Evolutionary conservation across 192 early-diverging fungal species (phyloP).

Genomic region (Entophlyctis luteolus): DNA sequence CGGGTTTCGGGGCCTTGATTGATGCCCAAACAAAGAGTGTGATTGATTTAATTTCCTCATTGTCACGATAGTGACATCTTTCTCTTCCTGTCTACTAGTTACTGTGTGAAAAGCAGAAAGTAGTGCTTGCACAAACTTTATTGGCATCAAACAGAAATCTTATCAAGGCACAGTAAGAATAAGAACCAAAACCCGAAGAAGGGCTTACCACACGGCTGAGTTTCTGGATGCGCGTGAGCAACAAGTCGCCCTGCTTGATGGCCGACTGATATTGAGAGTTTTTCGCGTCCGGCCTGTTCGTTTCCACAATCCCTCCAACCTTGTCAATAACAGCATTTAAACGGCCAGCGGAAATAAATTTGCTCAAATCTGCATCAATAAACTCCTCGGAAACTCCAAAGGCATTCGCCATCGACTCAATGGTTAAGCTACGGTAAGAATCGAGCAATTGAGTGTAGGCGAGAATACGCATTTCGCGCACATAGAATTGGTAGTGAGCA

Average conservation of each 20-base stretch:
- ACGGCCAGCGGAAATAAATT: constrained; percentile 91
- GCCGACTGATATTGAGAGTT: constrained; percentile 96
- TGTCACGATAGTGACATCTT: no score
- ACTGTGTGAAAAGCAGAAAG: no score
- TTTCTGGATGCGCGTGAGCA: constrained; percentile 95
- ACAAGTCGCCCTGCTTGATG: constrained; percentile 93
- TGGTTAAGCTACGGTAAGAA: constrained; percentile 87
- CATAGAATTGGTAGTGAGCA: constrained; percentile 87
- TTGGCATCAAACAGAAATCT: no score
- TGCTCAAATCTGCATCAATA: constrained; percentile 90
- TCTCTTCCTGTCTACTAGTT: no score
- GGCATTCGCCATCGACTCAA: constrained; percentile 92
- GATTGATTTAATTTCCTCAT: no score
- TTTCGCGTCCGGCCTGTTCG: constrained; percentile 96
- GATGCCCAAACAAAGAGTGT: no score
- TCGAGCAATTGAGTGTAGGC: constrained; percentile 94
- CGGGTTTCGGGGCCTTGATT: no score
- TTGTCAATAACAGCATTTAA: constrained; percentile 99
- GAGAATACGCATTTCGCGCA: constrained; percentile 97
- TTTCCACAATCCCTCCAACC: constrained; percentile 94
- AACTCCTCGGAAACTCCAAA: constrained; percentile 95
- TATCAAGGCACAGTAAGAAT: no score
- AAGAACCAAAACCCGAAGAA: neutral
- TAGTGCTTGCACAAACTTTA: no score
- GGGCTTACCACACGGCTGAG: constrained; percentile 79